Evolutionary conservation across 768 basidiomycete genomes (phyloP).

Genomic region (Clitopilus passeckerianus): DNA sequence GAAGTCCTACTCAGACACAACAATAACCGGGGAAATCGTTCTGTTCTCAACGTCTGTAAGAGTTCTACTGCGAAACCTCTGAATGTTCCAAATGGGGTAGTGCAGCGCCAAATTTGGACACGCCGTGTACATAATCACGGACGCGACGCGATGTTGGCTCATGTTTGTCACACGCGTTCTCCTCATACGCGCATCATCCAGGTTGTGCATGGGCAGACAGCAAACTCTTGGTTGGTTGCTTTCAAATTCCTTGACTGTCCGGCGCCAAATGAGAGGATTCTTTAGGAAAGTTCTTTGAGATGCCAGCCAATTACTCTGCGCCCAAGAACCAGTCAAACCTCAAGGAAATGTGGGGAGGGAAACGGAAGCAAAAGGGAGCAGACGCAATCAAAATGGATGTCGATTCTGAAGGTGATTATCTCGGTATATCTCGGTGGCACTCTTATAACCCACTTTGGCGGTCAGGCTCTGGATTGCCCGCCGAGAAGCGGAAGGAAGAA

Average conservation of each 20-base stretch:
- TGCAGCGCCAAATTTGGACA: background rate
- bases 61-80: no score
- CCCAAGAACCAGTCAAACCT: conserved; percentile 79
- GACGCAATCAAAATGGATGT: conserved; percentile 9
- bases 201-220: conserved; percentile 56
- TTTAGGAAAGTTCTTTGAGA: conserved; percentile 70
- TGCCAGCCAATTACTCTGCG: conserved; percentile 63
- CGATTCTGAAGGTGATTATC: background rate
- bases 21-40: no score
- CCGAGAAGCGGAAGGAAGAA: conserved; percentile 22
- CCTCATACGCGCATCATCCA: conserved; percentile 20
- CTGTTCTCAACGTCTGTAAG: no score
- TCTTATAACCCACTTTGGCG: background rate
- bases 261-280: background rate
- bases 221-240: conserved; percentile 57
- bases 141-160: conserved; percentile 37
- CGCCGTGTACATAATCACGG: conserved; percentile 1
- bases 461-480: background rate
- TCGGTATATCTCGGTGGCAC: background rate
- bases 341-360: conserved; percentile 62
- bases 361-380: conserved; percentile 20
- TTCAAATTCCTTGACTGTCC: background rate
- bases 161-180: conserved; percentile 40
- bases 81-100: background rate
- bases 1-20: no score